Base-by-base conservation (phyloP, 1,284 basidiomycete species). In the Apiotrichum siamense region DNA sequence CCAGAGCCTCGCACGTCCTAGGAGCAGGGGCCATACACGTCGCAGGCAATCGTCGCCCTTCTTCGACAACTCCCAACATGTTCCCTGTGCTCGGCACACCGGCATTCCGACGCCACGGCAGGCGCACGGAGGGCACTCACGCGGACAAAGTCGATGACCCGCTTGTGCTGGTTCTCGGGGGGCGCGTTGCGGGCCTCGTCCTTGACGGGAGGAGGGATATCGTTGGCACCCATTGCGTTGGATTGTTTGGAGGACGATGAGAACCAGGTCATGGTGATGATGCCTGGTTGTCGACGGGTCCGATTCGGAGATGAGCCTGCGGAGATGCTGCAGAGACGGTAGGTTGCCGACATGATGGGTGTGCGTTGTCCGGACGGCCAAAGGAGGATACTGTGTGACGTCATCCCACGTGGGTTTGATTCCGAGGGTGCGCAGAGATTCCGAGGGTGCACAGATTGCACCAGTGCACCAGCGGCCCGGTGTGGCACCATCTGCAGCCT, bases 81-180 rank as follows among this genome's bases (percentile, higher is more conserved):
- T n/a, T 31, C 29, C 29, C 29, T 31, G 3, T 31, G 12, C 29
- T 31, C 29, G 12, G 9, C 35, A 37, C n/a, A 35, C 31, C 32
- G 24, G 18, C 18, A 18, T 20, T n/a, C 11, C 25, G 20, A 38
- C 12, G 11, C 29, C 29, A 31, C 29, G 23, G 5, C 11, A 20
- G 20, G 36, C 9, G 6, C 11, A 23, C 10, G 21, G 18, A 23
- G 6, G 17, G 29, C 18, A 61, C 69, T 58, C 40, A 70, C 70
- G 45, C 49, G 53, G 17, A 72, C 61, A 44, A 72, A 72, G 44
- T 69, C 67, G 4, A 59, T 57, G 15, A 72, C 66, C 27, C 64
- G 57, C 25, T 56, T 47, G 49, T 69, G 67, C 36, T 62, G 60
- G 9, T 66, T 63, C 11, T 59, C 55, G 4, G 65, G 62, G 3